phyloP scores from a whole-genome alignment of 2,329 filamentous ascomycete genomes.

The Cercospora nicotianae region DNA sequence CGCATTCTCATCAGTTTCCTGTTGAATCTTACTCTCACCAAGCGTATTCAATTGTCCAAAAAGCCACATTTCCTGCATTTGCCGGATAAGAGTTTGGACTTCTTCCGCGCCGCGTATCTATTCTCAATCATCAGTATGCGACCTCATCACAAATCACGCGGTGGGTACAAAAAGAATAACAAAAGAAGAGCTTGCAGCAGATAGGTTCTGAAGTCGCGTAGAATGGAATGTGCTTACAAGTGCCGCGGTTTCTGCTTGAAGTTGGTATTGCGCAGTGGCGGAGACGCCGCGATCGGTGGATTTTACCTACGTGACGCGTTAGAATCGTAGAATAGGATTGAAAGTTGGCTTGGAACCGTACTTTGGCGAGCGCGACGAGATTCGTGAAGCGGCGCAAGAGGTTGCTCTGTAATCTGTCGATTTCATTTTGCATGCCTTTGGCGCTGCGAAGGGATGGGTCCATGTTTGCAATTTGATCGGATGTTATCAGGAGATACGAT shows the following conservation, averaged over 20 bases:
- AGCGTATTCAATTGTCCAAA: conserved; percentile 64
- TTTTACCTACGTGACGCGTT: conserved; percentile 43
- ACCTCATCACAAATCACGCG: background rate
- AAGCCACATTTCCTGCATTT: conserved; percentile 66
- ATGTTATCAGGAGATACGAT: conserved; percentile 27
- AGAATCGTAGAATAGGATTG: no score
- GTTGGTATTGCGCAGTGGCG: conserved; percentile 58
- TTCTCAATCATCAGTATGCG: background rate
- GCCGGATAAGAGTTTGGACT: conserved; percentile 59
- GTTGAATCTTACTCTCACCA: conserved; percentile 44
- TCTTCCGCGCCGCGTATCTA: conserved; percentile 64
- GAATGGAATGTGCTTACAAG: conserved; percentile 45
- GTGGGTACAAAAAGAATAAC: background rate
- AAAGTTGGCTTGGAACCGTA: no score
- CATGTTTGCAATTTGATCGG: conserved; percentile 32
- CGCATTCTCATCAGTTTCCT: conserved; percentile 49
- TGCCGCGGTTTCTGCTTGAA: conserved; percentile 59
- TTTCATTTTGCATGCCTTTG: conserved; percentile 44
- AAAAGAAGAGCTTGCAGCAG: background rate
- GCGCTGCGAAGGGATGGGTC: conserved; percentile 45
- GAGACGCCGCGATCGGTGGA: conserved; percentile 56
- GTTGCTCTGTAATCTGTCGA: conserved; percentile 43
- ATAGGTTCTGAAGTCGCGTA: background rate
- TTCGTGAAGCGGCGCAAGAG: conserved; percentile 57
- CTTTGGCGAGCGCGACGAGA: conserved; percentile 55